Evolutionary conservation across 768 basidiomycete species (phyloP).

Genomic region (Hydnomerulius pinastri): DNA sequence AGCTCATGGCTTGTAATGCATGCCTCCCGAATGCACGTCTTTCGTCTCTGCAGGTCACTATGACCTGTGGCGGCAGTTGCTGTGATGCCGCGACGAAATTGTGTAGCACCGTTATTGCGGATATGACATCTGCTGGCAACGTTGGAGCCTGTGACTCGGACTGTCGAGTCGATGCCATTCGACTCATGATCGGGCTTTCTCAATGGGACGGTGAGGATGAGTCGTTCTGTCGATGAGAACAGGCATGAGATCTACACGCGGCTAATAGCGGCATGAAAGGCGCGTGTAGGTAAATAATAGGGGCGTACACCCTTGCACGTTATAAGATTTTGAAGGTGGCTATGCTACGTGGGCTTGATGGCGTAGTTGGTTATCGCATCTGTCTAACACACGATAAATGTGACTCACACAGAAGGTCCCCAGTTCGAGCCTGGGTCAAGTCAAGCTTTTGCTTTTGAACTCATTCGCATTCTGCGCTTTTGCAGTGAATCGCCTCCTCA

Average conservation of each 20-base stretch:
- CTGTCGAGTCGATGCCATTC: conserved; percentile 20
- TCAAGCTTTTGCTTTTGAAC: conserved; percentile 16
- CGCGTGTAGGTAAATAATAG: not conserved
- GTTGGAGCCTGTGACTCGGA: conserved; percentile 24
- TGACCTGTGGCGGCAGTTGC: conserved; percentile 33
- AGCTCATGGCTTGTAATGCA: conserved; percentile 34
- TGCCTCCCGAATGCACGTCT: conserved; percentile 33
- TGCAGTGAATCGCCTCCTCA: too few relatives aligned
- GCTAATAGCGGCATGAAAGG: conserved; percentile 2
- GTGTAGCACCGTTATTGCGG: conserved; percentile 30
- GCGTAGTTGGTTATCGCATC: conserved; percentile 85
- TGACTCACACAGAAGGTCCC: conserved; percentile 77
- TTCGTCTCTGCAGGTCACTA: conserved; percentile 33
- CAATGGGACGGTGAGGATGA: not conserved
- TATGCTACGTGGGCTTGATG: conserved; percentile 40
- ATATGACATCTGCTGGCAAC: conserved; percentile 29
- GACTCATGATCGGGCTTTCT: conserved; percentile 25
- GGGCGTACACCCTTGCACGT: not conserved
- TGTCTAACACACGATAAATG: conserved; percentile 86
- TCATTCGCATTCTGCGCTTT: not conserved
- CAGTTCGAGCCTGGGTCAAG: conserved; percentile 68
- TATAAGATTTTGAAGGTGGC: not conserved
- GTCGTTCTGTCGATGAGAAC: not conserved
- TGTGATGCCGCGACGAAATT: conserved; percentile 30
- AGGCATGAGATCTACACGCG: too few relatives aligned